Evolutionary conservation across 2,329 filamentous ascomycete genomes (phyloP), one percentile per base, ranked within the genome.

Genomic region (Neurospora sp.): DNA sequence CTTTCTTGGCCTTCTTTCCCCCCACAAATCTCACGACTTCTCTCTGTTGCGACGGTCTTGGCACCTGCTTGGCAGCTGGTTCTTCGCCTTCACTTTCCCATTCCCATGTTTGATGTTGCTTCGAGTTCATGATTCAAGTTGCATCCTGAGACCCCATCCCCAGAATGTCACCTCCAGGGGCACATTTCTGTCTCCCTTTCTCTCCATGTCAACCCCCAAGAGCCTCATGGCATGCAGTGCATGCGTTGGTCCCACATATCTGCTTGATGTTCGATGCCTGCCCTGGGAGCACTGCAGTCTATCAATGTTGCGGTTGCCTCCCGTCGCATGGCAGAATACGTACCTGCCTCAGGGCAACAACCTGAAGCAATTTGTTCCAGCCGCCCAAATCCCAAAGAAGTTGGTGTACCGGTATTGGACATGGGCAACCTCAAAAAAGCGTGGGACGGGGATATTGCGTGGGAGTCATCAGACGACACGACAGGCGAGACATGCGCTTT

Each of bases 401-500:
- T 17, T 62, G 46, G 19, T 52, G 52, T 62, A 28, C 28, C 28
- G 28, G 28, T 28, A 62, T 62, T 62, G 23, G 66, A 43, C 38
- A 46, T 43, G 39, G 41, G 66, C 66, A 23, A 46, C 65, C 11
- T 39, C 33, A n/a, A 15, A 15, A 15, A 23, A 6, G 10, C 36
- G 36, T 66, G 33, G 65, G 65, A 19, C 23, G 0, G 36, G 36
- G 23, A 36, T 38, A 38, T 39, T 19, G 66, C 37, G 66, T 12
- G 28, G 36, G 23, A 39, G 39, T 40, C 23, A 41, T 36, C 68
- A 65, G 68, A 70, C 71, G 70, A 72, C 69, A 70, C 68, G 69
- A 72, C 68, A 69, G 68, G 67, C 68, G 57, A 70, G 67, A 52
- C 38, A 71, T 74, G 73, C 69, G 70, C 70, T 71, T 70, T 70